Evolutionary conservation across 441 rosid genomes (phyloP), one percentile per base, ranked within the genome.

Genomic region (Erodium moschatum): DNA sequence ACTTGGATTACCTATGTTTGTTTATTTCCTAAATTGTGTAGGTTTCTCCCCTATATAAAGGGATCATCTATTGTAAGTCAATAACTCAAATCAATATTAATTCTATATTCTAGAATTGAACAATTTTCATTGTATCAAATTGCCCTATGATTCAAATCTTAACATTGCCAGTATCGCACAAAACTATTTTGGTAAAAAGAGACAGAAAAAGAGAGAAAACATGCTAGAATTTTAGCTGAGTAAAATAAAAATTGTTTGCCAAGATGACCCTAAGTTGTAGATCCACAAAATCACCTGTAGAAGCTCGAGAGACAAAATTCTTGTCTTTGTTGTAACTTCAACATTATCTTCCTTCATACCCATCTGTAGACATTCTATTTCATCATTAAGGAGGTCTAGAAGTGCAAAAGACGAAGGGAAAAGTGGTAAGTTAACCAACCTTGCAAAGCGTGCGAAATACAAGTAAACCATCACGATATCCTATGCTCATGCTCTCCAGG

Each of bases 381-480:
- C 46, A 67, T 67, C 66, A 75, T 69, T 74, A 67, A 46, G 29
- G 52, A 74, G 71, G 48, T 48, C 48, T 72, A 65, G 67, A 70
- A 79, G 81, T 66, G 66, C 61, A 64, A 70, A 75, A 15, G 69
- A 62, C 16, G 66, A 69, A 27, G 33, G 48, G 67, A 40, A 65
- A 44, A 76, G 76, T 19, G 60, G 21, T 48, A 48, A 60, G 66
- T 69, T 77, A 72, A 74, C 87, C 70, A 78, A 95, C 99, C 98
- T 95, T 90, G 90, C 99, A 95, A 75, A 95, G 97, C 65, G 99
- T 95, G 72, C 96, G 95, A 79, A 95, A 92, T 46, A 95, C 93
- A 73, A 95, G 77, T 66, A 95, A 85, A 73, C 98, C 98, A 86
- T 95, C 98, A 48, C 92, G 89, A 62, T 90, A 85, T 80, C 91